phyloP scores from a whole-genome alignment of 352 stramenopile species.

The Globisporangium splendens region DNA sequence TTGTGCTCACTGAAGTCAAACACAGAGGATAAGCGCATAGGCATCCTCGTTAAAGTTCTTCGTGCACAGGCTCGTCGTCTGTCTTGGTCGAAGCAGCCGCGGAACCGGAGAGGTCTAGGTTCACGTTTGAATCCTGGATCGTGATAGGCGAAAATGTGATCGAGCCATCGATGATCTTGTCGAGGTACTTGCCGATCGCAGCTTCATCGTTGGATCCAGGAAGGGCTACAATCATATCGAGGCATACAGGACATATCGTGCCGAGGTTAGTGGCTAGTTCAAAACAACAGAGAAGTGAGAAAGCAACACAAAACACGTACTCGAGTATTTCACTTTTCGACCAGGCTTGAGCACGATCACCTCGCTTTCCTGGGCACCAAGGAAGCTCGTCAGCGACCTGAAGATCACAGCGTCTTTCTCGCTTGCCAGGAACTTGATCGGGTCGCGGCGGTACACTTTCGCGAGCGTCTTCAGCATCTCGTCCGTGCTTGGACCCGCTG shows the following conservation, averaged over 20 bases:
- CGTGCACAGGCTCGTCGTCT: background rate
- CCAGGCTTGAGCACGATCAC: slow-evolving; percentile 64
- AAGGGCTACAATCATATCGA: slow-evolving; percentile 23
- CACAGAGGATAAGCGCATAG: too few relatives aligned
- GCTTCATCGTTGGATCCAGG: slow-evolving; percentile 24
- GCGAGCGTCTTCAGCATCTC: slow-evolving; percentile 54
- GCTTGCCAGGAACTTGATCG: slow-evolving; percentile 55
- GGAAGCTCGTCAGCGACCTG: slow-evolving; percentile 31
- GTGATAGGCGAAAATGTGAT: slow-evolving; percentile 28
- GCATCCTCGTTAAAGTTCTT: background rate
- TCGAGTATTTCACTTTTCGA: slow-evolving; percentile 53
- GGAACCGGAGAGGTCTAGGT: slow-evolving; percentile 9
- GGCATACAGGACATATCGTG: slow-evolving; percentile 4
- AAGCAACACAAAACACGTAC: slow-evolving; percentile 23
- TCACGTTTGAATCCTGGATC: slow-evolving; percentile 6
- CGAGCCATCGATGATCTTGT: slow-evolving; percentile 67
- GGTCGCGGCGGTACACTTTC: slow-evolving; percentile 77
- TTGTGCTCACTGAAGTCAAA: too few relatives aligned
- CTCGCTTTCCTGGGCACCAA: slow-evolving; percentile 20
- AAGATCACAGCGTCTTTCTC: slow-evolving; percentile 33
- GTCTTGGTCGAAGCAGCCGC: background rate
- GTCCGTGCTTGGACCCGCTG: slow-evolving; percentile 4
- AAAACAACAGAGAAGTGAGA: background rate
- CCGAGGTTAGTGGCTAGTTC: background rate
- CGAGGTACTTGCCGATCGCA: slow-evolving; percentile 42